Percentiles rank a stretch among this genome's conserved stretches.
These are phyloP conservation scores for Phytophthora aleatoria DNA, from an alignment of 352 stramenopile genomes.

Conservation along the genomic window DNA sequence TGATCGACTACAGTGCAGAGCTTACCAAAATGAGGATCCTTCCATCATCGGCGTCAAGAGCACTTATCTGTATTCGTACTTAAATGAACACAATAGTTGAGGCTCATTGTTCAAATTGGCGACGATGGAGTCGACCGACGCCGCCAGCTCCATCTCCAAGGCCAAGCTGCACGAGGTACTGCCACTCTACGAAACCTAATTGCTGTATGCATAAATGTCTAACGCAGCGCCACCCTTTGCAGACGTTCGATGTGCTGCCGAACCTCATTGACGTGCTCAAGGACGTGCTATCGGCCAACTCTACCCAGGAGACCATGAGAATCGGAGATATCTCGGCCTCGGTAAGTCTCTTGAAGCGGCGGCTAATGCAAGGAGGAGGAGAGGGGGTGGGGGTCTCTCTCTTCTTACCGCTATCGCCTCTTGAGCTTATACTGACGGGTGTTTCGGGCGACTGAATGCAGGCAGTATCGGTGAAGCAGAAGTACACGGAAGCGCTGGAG, in stretches of 20 bases:
- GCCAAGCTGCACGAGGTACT: conserved; percentile 70
- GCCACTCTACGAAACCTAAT: background rate
- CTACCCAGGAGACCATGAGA: conserved; percentile 75
- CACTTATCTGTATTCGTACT: background rate
- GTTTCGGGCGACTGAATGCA: conserved; percentile 15
- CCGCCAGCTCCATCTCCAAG: conserved; percentile 60
- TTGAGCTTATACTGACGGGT: background rate
- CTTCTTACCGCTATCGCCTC: too few relatives aligned
- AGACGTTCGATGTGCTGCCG: conserved; percentile 84
- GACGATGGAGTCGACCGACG: conserved; percentile 33
- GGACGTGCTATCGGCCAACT: conserved; percentile 77
- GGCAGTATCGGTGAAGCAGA: conserved; percentile 78
- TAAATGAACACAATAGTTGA: background rate
- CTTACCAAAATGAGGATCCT: too few relatives aligned
- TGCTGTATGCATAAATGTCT: background rate
- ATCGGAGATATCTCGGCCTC: conserved; percentile 84
- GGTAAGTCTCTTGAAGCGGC: conserved; percentile 29
- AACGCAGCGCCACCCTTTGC: background rate
- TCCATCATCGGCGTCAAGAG: background rate
- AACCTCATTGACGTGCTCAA: conserved; percentile 88
- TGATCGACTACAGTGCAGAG: too few relatives aligned
- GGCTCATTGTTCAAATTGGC: background rate
- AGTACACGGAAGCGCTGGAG: conserved; percentile 72
- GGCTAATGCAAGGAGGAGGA: background rate
- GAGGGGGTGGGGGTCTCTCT: background rate